Evolutionary conservation across 495 filamentous ascomycete genomes (phyloP), one percentile per base, ranked within the genome.

Genomic region (Lindgomyces ingoldianus): DNA sequence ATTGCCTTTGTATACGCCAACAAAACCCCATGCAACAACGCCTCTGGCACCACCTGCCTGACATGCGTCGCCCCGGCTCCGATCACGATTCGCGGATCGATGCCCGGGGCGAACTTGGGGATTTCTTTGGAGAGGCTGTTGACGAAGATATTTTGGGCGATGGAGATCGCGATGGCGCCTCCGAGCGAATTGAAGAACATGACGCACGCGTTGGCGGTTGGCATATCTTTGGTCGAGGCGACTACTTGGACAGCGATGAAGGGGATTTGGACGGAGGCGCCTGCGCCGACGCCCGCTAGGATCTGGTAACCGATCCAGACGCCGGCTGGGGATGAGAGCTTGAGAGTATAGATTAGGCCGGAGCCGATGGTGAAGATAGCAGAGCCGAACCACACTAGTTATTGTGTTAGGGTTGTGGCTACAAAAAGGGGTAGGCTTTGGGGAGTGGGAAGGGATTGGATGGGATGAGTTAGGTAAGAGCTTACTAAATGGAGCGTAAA

Each of bases 171-270:
- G 49, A 78, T 55, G 4, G 75, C 73, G 56, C 74, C 74, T 42
- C 75, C 76, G 2, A 78, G 65, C 2, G 67, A 70, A 25, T 76
- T 73, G 73, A 73, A 74, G 69, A 78, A 77, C 18, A 78, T 68
- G 16, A 69, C 70, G 25, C 69, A 22, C 2, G 75, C 71, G 36
- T 72, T 74, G 39, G 73, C 75, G 18, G 64, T 74, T 16, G 73
- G 73, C 64, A 78, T 72, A 46, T 78, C 76, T 36, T 70, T 65
- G 21, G 61, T 36, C 18, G 16, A 33, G 1, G 71, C 57, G 0
- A 73, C 75, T 19, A 68, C 73, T 60, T 77, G 74, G 1, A 72
- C 70, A 1, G 73, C 73, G 29, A 75, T 68, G 60, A 74, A 72
- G 45, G 74, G 70, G 26, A 75, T 68, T 52, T 78, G 76, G 16